Evolutionary conservation across 352 stramenopile genomes (phyloP).

Genomic region (Phytophthora pisi): DNA sequence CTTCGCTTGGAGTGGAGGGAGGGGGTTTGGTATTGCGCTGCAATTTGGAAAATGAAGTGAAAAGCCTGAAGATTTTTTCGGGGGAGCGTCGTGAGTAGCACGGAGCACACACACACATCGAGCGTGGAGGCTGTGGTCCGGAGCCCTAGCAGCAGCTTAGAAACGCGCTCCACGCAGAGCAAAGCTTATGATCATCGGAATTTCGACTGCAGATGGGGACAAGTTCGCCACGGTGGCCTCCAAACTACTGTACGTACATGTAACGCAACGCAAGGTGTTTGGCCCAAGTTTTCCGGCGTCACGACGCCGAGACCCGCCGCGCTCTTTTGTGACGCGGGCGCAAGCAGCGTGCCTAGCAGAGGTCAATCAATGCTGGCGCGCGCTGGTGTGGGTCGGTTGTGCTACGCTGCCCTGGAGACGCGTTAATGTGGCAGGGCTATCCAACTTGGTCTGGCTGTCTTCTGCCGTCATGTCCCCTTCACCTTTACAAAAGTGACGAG

Average conservation of each 20-base stretch:
- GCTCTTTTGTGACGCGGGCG: slow-evolving; percentile 14
- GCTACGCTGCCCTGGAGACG: slow-evolving; percentile 16
- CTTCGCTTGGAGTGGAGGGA: slow-evolving; percentile 21
- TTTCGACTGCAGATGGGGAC: slow-evolving; percentile 19
- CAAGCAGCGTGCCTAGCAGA: neutral
- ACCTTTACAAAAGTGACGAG: slow-evolving; percentile 9
- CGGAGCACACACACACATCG: too few species aligned
- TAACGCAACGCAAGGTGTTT: slow-evolving; percentile 7
- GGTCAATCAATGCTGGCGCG: neutral
- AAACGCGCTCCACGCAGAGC: slow-evolving; percentile 24
- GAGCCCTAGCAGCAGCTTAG: slow-evolving; percentile 12
- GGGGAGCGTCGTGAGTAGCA: neutral
- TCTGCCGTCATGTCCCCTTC: slow-evolving; percentile 19
- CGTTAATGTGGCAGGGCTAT: slow-evolving; percentile 20
- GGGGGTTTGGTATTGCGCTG: slow-evolving; percentile 27
- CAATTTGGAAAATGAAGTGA: slow-evolving; percentile 36
- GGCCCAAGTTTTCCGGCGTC: slow-evolving; percentile 9
- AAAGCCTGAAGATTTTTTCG: slow-evolving; percentile 5
- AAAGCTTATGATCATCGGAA: slow-evolving; percentile 32
- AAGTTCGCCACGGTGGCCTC: neutral
- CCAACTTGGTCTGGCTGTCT: slow-evolving; percentile 23
- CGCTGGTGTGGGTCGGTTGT: slow-evolving; percentile 1
- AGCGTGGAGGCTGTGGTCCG: neutral
- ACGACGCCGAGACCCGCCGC: slow-evolving; percentile 5
- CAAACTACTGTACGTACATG: neutral